Percentiles rank a stretch among this genome's conserved stretches.
These are phyloP conservation scores for Letharia columbiana DNA, from an alignment of 495 filamentous ascomycete species.

Conservation along the genomic window DNA sequence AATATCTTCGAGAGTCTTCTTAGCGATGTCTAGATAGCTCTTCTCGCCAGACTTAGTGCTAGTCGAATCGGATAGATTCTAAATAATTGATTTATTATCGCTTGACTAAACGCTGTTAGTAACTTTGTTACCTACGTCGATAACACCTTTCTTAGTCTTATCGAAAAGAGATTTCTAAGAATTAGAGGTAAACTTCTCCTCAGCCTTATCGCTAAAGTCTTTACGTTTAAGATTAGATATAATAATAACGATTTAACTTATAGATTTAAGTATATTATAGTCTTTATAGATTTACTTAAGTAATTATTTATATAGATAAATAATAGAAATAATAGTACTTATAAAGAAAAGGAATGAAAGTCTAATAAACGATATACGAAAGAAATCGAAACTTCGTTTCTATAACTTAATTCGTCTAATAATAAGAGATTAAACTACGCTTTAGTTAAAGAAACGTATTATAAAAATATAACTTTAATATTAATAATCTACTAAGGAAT, in stretches of 20 bases:
- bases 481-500: too few species aligned
- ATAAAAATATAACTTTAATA: too few species aligned
- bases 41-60: slow-evolving; percentile 31
- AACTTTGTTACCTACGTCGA: slow-evolving; percentile 40
- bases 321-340: too few species aligned
- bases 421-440: too few species aligned
- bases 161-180: slow-evolving; percentile 59
- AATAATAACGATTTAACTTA: slow-evolving; percentile 1
- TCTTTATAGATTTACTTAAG: too few species aligned
- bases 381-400: too few species aligned
- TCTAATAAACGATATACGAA: too few species aligned
- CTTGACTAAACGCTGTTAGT: slow-evolving; percentile 31
- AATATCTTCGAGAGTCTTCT: slow-evolving; percentile 29
- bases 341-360: too few species aligned
- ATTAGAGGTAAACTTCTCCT: slow-evolving; percentile 50
- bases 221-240: slow-evolving; percentile 37
- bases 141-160: slow-evolving; percentile 53
- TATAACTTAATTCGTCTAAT: too few species aligned
- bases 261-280: background rate
- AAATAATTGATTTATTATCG: slow-evolving; percentile 26
- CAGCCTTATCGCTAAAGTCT: slow-evolving; percentile 39
- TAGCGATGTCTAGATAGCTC: slow-evolving; percentile 31
- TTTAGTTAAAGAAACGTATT: too few species aligned
- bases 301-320: too few species aligned
- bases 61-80: slow-evolving; percentile 41